Evolutionary conservation across 2,329 filamentous ascomycete species (phyloP).

Genomic region (Paraphoma chrysanthemicola): DNA sequence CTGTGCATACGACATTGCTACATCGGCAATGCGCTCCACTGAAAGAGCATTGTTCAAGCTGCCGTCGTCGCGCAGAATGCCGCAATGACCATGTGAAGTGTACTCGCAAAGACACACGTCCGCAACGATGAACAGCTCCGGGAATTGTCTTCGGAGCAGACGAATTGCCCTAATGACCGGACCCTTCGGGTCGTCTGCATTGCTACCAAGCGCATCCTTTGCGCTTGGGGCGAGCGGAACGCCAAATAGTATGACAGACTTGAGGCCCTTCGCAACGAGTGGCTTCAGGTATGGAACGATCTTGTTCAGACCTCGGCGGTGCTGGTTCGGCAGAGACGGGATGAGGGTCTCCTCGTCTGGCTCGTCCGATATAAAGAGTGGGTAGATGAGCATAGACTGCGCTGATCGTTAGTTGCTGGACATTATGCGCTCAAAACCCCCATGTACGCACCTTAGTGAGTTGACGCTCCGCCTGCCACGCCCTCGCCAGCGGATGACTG

Average conservation of each 20-base stretch:
- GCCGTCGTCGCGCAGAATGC: slow-evolving; percentile 91
- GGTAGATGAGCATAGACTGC: slow-evolving; percentile 98
- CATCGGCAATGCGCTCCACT: slow-evolving; percentile 92
- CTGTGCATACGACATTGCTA: slow-evolving; percentile 96
- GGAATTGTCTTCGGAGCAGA: slow-evolving; percentile 83
- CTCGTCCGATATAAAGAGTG: slow-evolving; percentile 93
- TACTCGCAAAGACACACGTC: slow-evolving; percentile 99
- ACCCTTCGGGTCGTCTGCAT: slow-evolving; percentile 90
- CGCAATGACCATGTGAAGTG: slow-evolving; percentile 96
- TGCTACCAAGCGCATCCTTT: slow-evolving; percentile 91
- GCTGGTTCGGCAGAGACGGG: slow-evolving; percentile 87
- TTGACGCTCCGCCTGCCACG: slow-evolving; percentile 62
- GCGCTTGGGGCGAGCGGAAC: slow-evolving; percentile 81
- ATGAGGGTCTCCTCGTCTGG: slow-evolving; percentile 92
- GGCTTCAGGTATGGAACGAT: slow-evolving; percentile 84
- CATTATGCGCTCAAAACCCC: background rate
- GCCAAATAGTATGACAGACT: slow-evolving; percentile 94
- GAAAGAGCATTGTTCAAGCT: slow-evolving; percentile 91
- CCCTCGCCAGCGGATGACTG: slow-evolving; percentile 57
- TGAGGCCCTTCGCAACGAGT: slow-evolving; percentile 86
- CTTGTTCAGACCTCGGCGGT: slow-evolving; percentile 86
- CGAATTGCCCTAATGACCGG: slow-evolving; percentile 90
- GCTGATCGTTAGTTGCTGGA: slow-evolving; percentile 22
- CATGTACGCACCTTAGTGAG: slow-evolving; percentile 54
- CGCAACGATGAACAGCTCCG: slow-evolving; percentile 85